Evolutionary conservation across 148 eudicot species (phyloP).

Genomic region (Camellia granthamiana): DNA sequence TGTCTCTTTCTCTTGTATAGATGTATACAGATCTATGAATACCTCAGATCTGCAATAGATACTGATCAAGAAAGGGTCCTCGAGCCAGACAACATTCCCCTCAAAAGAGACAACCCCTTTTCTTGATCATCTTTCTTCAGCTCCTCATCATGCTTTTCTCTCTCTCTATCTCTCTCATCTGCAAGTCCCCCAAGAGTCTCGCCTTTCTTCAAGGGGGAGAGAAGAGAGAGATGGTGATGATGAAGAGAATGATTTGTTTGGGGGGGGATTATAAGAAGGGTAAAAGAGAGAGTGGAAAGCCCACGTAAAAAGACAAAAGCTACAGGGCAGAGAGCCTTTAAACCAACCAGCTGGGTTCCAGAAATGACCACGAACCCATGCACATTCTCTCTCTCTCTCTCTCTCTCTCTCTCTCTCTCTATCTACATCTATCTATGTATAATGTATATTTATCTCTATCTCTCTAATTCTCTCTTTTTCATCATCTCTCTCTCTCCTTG

Average conservation of each 20-base stretch:
- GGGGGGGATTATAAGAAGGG: constrained; percentile 31
- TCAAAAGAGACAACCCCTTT: constrained; percentile 34
- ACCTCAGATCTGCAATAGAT: not conserved
- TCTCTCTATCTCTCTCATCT: not conserved
- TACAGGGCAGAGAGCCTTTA: not conserved
- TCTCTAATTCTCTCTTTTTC: not conserved
- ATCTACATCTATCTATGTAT: not conserved
- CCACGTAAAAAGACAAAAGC: constrained; percentile 9
- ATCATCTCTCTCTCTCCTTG: too few species aligned
- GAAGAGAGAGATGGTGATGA: constrained; percentile 15
- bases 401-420: not conserved
- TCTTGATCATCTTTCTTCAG: not conserved
- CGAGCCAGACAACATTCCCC: constrained; percentile 89
- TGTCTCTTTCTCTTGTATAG: not conserved
- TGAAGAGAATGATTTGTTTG: constrained; percentile 27
- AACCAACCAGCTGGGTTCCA: constrained; percentile 37
- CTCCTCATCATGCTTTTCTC: not conserved
- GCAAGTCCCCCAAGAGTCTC: constrained; percentile 34
- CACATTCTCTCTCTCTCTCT: not conserved
- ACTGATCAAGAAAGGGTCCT: constrained; percentile 28
- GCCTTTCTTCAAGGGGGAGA: constrained; percentile 35
- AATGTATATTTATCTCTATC: not conserved
- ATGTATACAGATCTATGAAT: not conserved
- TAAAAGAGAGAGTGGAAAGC: constrained; percentile 2
- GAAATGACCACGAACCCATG: constrained; percentile 34